phyloP scores from a whole-genome alignment of 2,329 filamentous ascomycete species.

The Ilyonectria sp. region DNA sequence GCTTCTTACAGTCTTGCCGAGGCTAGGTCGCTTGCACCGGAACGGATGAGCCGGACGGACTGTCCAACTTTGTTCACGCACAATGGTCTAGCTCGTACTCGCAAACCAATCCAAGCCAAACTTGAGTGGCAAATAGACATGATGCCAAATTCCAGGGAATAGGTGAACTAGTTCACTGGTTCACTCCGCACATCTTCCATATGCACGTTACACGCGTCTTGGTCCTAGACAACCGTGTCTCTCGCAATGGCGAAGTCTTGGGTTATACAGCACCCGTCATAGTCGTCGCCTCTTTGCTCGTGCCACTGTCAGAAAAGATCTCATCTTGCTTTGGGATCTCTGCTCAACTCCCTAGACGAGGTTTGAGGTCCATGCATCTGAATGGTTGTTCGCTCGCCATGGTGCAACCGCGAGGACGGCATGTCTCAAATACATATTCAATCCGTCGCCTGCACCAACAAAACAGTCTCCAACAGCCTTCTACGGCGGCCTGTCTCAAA shows the following conservation, averaged over 20 bases:
- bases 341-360: constrained; percentile 29
- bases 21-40: constrained; percentile 33
- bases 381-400: constrained; percentile 38
- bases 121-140: constrained; percentile 7
- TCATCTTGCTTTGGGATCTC: constrained; percentile 34
- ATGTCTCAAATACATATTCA: constrained; percentile 54
- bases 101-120: constrained; percentile 2
- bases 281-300: constrained; percentile 47
- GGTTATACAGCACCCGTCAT: constrained; percentile 58
- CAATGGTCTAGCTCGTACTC: constrained; percentile 1
- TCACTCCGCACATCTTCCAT: constrained; percentile 6
- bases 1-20: constrained; percentile 39
- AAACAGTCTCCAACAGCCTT: constrained; percentile 37
- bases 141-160: constrained; percentile 7
- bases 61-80: not conserved
- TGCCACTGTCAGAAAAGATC: constrained; percentile 54
- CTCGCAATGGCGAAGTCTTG: constrained; percentile 29
- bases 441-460: constrained; percentile 40
- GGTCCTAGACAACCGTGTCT: constrained; percentile 39
- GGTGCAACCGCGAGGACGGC: constrained; percentile 43
- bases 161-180: not conserved
- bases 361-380: constrained; percentile 43
- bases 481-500: constrained; percentile 46
- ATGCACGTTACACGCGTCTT: constrained; percentile 30
- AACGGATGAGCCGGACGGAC: constrained; percentile 3